phyloP scores from a whole-genome alignment of 768 basidiomycete genomes.

The Brasilioporus rufonigricans region DNA sequence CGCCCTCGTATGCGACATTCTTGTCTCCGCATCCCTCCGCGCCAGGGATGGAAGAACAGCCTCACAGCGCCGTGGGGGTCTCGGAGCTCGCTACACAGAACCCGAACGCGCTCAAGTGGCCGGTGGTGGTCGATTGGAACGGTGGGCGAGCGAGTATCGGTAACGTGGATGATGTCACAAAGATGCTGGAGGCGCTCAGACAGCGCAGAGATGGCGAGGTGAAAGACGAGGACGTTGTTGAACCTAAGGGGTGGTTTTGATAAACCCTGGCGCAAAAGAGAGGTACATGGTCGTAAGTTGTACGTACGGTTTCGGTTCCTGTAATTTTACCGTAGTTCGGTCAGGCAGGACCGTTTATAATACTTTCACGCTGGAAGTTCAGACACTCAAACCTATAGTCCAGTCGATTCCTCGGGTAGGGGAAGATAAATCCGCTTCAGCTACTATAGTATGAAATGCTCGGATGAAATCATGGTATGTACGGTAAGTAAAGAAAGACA shows the following conservation, averaged over 20 bases:
- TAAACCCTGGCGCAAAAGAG: conserved; percentile 22
- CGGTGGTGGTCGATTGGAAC: conserved; percentile 77
- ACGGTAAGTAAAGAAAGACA: background rate
- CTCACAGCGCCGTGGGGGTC: conserved; percentile 45
- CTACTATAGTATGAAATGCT: background rate
- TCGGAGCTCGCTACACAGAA: conserved; percentile 51
- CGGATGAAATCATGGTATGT: background rate
- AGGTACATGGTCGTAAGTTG: background rate
- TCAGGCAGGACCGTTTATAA: no score
- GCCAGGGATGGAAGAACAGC: conserved; percentile 35
- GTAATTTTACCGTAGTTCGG: background rate
- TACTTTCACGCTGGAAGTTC: no score
- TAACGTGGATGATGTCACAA: conserved; percentile 65
- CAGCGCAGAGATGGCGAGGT: conserved; percentile 68
- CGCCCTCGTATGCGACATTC: conserved; percentile 37
- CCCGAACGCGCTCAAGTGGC: conserved; percentile 69
- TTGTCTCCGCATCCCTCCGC: conserved; percentile 61
- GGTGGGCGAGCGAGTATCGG: conserved; percentile 64
- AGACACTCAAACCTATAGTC: background rate
- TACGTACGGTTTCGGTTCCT: background rate
- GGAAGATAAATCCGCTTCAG: background rate
- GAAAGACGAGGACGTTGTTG: conserved; percentile 37
- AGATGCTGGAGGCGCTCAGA: conserved; percentile 62
- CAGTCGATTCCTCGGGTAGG: background rate
- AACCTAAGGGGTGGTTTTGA: conserved; percentile 57